These are phyloP conservation scores for Pseudofabraea citricarpa DNA, from an alignment of 2,329 filamentous ascomycete genomes.

Conservation along the genomic window DNA sequence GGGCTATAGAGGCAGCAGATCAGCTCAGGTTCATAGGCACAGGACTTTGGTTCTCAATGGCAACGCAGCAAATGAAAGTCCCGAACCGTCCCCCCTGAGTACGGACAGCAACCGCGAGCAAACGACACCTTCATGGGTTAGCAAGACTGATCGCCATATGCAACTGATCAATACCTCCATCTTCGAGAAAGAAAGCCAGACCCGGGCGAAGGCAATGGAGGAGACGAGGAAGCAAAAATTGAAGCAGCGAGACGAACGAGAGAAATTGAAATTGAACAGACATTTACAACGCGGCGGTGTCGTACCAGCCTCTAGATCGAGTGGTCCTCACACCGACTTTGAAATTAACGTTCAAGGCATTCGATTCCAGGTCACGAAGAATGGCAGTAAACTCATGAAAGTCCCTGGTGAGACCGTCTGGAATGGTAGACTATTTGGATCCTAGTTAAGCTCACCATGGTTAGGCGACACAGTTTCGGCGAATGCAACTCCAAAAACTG, in stretches of 20 bases:
- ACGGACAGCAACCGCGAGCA: too few relatives aligned
- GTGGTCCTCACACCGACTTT: conserved; percentile 39
- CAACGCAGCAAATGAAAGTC: conserved; percentile 8
- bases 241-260: conserved; percentile 46
- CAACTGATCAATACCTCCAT: conserved; percentile 79
- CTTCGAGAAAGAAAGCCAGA: conserved; percentile 69
- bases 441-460: conserved; percentile 24
- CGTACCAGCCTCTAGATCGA: conserved; percentile 13
- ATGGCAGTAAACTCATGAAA: conserved; percentile 79
- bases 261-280: conserved; percentile 53
- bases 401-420: conserved; percentile 53
- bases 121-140: conserved; percentile 53
- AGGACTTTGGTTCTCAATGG: conserved; percentile 62
- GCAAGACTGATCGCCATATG: conserved; percentile 69
- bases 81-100: too few relatives aligned
- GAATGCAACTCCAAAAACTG: conserved; percentile 68
- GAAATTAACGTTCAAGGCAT: conserved; percentile 68
- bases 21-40: conserved; percentile 42
- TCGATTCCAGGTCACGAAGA: conserved; percentile 66
- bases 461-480: conserved; percentile 55
- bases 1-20: conserved; percentile 31
- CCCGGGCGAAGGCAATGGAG: conserved; percentile 66
- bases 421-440: conserved; percentile 4
- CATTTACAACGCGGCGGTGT: conserved; percentile 35
- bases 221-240: conserved; percentile 58